Percentiles rank a stretch among this genome's conserved stretches.
These are phyloP conservation scores for Leishmania mexicana DNA, from an alignment of 208 protist species.

Conservation along the genomic window DNA sequence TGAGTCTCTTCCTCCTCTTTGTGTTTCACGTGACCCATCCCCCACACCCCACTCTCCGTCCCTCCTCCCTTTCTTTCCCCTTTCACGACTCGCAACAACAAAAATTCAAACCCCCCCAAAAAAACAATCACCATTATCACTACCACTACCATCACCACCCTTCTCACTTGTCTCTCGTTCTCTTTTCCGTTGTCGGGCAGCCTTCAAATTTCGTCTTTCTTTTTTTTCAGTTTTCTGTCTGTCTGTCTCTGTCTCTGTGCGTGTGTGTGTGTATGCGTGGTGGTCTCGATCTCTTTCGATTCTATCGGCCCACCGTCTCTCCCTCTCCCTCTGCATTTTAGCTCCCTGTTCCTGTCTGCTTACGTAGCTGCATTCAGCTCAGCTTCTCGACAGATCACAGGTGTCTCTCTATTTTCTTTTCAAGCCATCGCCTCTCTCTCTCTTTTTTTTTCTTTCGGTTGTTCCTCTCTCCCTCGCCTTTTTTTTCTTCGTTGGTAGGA, in stretches of 20 bases:
- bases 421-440: not conserved
- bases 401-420: not conserved
- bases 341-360: not conserved
- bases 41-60: not conserved
- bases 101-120: too few relatives aligned
- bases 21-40: not conserved
- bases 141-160: too few relatives aligned
- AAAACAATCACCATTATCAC: too few relatives aligned
- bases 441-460: not conserved
- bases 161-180: not conserved
- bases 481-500: not conserved
- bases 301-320: not conserved
- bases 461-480: not conserved
- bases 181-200: not conserved
- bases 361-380: not conserved
- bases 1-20: not conserved
- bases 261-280: not conserved
- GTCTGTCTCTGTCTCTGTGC: not conserved
- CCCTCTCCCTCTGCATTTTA: not conserved
- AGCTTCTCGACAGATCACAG: not conserved
- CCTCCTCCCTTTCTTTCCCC: not conserved
- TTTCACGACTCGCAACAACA: too few relatives aligned
- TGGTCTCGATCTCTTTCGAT: not conserved
- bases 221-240: not conserved
- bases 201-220: not conserved